Conservation (phyloP, 768 basidiomycete genomes). For the Cystofilobasidium ferigula region DNA sequence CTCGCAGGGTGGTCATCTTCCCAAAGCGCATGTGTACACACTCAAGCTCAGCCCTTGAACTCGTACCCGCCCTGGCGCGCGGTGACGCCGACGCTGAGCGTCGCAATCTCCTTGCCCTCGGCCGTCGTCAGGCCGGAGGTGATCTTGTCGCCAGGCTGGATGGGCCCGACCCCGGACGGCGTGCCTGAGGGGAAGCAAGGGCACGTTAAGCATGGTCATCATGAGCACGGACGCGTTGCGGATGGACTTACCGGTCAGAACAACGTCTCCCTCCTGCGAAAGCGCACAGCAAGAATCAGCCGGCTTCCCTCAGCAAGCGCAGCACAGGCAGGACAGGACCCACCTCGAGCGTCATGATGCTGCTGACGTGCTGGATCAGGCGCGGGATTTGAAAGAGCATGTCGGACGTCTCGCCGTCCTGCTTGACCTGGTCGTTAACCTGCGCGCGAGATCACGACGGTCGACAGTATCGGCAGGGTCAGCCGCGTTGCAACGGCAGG, state of each 20-base stretch:
- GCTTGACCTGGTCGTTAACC: constrained; percentile 75
- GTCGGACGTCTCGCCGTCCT: constrained; percentile 70
- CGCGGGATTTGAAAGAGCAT: constrained; percentile 89
- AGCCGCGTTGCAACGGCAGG: neutral
- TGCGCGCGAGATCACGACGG: constrained; percentile 32
- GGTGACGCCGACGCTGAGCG: constrained; percentile 55
- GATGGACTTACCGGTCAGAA: constrained; percentile 49
- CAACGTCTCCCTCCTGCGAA: constrained; percentile 71
- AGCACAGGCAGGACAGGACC: constrained; percentile 30
- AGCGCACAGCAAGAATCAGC: too few relatives aligned
- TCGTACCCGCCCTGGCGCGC: constrained; percentile 60
- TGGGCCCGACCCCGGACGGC: constrained; percentile 75
- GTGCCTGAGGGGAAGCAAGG: constrained; percentile 48
- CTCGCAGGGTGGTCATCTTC: too few relatives aligned
- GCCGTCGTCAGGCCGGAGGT: constrained; percentile 57
- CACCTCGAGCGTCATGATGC: constrained; percentile 95
- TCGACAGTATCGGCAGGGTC: neutral
- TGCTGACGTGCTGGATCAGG: constrained; percentile 79
- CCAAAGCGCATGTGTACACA: too few relatives aligned
- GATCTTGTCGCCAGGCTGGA: constrained; percentile 64
- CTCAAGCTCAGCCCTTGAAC: constrained; percentile 45
- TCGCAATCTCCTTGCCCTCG: constrained; percentile 45
- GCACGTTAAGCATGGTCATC: too few relatives aligned
- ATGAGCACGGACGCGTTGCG: too few relatives aligned
- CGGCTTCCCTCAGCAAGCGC: too few relatives aligned